phyloP scores from a whole-genome alignment of 108 stramenopile genomes.

The Ochromonas danica region DNA sequence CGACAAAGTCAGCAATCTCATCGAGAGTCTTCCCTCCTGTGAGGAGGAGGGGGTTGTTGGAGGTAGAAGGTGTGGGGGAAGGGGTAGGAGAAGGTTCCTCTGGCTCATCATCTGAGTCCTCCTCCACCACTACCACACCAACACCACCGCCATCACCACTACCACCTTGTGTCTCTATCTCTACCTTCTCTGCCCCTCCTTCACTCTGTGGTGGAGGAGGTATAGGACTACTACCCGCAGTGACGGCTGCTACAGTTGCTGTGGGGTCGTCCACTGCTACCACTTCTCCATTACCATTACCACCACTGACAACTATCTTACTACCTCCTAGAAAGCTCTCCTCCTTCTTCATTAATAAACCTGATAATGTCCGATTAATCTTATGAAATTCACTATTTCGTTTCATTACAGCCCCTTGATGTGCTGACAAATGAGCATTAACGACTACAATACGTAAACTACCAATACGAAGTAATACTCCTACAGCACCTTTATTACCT shows the following conservation, averaged over 20 bases:
- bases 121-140: too few species aligned
- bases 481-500: slow-evolving; percentile 32
- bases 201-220: too few species aligned
- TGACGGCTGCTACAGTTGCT: neutral
- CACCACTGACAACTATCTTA: neutral
- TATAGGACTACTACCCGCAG: neutral
- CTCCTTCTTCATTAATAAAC: neutral
- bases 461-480: neutral
- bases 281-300: neutral
- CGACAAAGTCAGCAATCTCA: slow-evolving; percentile 37
- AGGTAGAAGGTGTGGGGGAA: neutral
- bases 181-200: too few species aligned
- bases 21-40: neutral
- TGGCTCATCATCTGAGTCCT: too few species aligned
- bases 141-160: too few species aligned
- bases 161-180: neutral
- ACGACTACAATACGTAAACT: neutral
- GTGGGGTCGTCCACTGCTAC: neutral
- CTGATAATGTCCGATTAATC: neutral
- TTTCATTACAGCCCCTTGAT: neutral
- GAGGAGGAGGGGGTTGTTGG: neutral
- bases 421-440: slow-evolving; percentile 33
- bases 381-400: slow-evolving; percentile 25
- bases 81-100: neutral
- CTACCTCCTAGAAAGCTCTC: too few species aligned